Evolutionary conservation across 768 basidiomycete species (phyloP), one percentile per base, ranked within the genome.

Genomic region (Tricholoma bakamatsutake): DNA sequence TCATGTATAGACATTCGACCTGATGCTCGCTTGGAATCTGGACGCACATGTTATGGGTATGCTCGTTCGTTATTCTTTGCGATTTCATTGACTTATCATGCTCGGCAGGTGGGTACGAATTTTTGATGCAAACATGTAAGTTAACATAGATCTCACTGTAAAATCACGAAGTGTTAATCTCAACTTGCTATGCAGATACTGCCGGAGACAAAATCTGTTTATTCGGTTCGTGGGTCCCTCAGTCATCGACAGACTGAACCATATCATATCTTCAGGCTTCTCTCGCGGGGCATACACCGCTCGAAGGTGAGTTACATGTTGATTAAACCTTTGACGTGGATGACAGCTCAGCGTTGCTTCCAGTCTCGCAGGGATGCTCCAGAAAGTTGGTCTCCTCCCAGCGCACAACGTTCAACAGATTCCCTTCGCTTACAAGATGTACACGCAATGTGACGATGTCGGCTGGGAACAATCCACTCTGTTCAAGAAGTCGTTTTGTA

Each of bases 211-310:
- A 72, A 46, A 81, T 86, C 50, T 84, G 75, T 61, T 76, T 85
- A 21, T 64, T 60, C 46, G 40, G 40, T 42, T 11, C 18, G 40
- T 21, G 11, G 17, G 18, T 42, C 10, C 18, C 39, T 17, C 9
- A 4, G 3, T 21, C 11, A 42, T 9, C 12, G 9, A 40, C 17
- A 18, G 18, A 42, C 40, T 18, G 9, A 42, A 10, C 4, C 0
- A n/a, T 5, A n/a, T 15, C 13, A 13, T 8, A 13, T 13, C 11
- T 15, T 15, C 40, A 42, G 61, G 49, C 1, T 87, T 87, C 66
- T 83, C 81, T 27, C 73, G 84, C 35, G 83, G 83, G 5, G 77
- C 81, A 18, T 84, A 81, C 62, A 80, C 80, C 1, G 81, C 82
- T 1, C 69, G 73, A 52, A 83, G 62, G 79, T 79, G 24, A 73